These are phyloP conservation scores for Obelidium mucronatum DNA, from an alignment of 192 early-diverging fungal genomes.

Conservation along the genomic window DNA sequence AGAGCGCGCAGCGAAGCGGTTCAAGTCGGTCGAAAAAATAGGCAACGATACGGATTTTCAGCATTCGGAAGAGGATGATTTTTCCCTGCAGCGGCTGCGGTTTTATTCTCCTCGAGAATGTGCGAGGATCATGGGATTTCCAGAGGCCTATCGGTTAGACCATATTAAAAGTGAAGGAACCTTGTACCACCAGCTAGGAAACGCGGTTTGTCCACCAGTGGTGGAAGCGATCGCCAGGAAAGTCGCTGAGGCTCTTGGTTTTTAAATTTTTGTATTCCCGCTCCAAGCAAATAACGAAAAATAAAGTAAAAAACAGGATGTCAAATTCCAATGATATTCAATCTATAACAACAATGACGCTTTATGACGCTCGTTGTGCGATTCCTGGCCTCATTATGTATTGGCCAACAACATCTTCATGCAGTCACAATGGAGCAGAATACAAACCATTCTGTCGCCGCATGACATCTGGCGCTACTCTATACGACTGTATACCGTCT, in stretches of 20 bases:
- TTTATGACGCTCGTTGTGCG: not conserved
- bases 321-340: no score
- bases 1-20: not conserved
- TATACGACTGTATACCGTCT: not conserved
- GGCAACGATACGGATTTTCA: no score
- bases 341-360: not conserved
- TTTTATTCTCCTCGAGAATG: slow-evolving; percentile 30
- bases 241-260: not conserved
- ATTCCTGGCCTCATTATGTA: not conserved
- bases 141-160: slow-evolving; percentile 9
- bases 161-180: slow-evolving; percentile 3
- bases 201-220: slow-evolving; percentile 24
- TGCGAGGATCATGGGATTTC: slow-evolving; percentile 30
- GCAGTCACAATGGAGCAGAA: not conserved
- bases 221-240: slow-evolving; percentile 8
- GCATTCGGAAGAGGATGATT: not conserved
- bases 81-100: not conserved
- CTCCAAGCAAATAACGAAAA: no score
- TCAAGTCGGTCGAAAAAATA: no score
- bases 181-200: slow-evolving; percentile 28
- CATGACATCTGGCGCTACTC: not conserved
- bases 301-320: no score
- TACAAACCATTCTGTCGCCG: not conserved
- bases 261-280: not conserved
- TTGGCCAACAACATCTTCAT: not conserved